Percentiles rank a stretch among this genome's conserved stretches.
phyloP scores from a whole-genome alignment of 768 basidiomycete species.

The Podaxis mareebaensis region DNA sequence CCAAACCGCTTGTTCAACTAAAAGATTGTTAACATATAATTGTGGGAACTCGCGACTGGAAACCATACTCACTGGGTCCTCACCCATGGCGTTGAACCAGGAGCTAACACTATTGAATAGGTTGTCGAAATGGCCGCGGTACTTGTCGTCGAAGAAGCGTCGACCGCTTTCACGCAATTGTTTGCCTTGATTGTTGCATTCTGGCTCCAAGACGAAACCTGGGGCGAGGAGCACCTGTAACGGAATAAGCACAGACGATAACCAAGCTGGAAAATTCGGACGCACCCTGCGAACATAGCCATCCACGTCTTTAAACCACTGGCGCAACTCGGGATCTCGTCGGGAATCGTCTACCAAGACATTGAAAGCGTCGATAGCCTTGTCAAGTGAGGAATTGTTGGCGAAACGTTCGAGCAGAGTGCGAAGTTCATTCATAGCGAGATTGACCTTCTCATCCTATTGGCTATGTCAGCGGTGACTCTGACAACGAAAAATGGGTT shows the following conservation, averaged over 20 bases:
- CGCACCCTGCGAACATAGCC: constrained; percentile 64
- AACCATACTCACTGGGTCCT: constrained; percentile 63
- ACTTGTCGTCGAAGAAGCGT: constrained; percentile 70
- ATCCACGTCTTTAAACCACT: constrained; percentile 71
- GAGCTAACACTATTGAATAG: constrained; percentile 66
- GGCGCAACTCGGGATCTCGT: constrained; percentile 70
- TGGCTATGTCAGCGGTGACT: neutral
- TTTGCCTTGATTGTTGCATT: constrained; percentile 64
- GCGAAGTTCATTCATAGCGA: constrained; percentile 64
- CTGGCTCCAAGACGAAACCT: constrained; percentile 83
- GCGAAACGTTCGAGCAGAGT: constrained; percentile 92
- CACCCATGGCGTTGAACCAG: constrained; percentile 86
- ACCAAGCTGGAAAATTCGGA: neutral
- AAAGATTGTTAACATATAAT: neutral
- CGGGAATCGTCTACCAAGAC: constrained; percentile 72
- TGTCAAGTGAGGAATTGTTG: constrained; percentile 63
- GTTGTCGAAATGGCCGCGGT: constrained; percentile 74
- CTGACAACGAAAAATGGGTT: neutral
- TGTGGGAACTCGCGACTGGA: neutral
- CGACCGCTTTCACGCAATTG: constrained; percentile 71
- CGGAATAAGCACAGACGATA: neutral
- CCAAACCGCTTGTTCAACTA: constrained; percentile 73
- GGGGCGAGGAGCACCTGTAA: constrained; percentile 69
- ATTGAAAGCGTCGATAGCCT: constrained; percentile 69
- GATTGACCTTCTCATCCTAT: constrained; percentile 56